phyloP scores from a whole-genome alignment of 352 stramenopile species.

The Phytophthora litchii region DNA sequence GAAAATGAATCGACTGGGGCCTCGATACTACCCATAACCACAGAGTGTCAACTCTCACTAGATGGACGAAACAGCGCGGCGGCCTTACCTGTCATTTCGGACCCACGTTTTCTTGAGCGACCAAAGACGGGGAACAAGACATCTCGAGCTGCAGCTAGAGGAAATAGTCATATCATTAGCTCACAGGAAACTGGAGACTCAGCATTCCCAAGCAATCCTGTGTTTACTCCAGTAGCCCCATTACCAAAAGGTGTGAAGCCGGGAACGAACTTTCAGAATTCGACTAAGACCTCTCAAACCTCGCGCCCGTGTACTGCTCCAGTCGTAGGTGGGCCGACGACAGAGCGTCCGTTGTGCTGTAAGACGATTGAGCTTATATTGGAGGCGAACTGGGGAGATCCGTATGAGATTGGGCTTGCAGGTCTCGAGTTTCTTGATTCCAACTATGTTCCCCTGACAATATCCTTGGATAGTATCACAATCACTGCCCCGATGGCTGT shows the following conservation, averaged over 20 bases:
- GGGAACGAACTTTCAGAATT: conserved; percentile 43
- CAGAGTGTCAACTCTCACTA: not conserved
- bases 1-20: not conserved
- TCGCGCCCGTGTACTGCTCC: conserved; percentile 65
- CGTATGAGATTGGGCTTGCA: conserved; percentile 66
- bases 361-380: conserved; percentile 58
- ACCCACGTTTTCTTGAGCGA: conserved; percentile 42
- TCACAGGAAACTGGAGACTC: conserved; percentile 11
- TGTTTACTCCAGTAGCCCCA: conserved; percentile 41
- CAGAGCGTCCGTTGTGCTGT: conserved; percentile 51
- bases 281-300: conserved; percentile 2
- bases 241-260: conserved; percentile 48
- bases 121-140: conserved; percentile 62
- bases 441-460: conserved; percentile 51
- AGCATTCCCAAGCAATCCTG: conserved; percentile 12
- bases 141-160: conserved; percentile 32
- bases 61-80: not conserved
- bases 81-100: conserved; percentile 3
- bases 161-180: conserved; percentile 27
- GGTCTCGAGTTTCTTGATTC: conserved; percentile 67
- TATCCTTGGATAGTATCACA: conserved; percentile 29
- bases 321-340: conserved; percentile 49
- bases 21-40: not conserved
- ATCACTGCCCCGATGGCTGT: conserved; percentile 46
- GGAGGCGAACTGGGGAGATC: conserved; percentile 76